Evolutionary conservation across 306 rosid species (phyloP), one percentile per base, ranked within the genome.

Genomic region (Senna tora): DNA sequence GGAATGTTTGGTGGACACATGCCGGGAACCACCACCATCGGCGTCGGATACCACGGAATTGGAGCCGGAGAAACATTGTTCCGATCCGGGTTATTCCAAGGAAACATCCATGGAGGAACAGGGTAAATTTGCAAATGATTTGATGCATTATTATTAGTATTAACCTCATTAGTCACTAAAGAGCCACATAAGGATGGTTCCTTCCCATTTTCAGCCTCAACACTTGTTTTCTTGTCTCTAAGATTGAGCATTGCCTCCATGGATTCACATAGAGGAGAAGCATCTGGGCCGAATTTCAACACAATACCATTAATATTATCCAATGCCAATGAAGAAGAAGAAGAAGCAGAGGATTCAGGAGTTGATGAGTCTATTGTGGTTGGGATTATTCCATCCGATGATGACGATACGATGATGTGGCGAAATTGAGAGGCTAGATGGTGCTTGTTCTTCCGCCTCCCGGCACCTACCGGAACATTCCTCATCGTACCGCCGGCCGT

Each of bases 401-500:
- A 72, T 62, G 88, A 71, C 14, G 82, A 72, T 62, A 79, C 89
- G 13, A 87, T 79, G 13, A 84, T 63, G 43, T 79, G 89, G 36
- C 74, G 83, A 71, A 50, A 88, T 28, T 87, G 96, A 17, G 93
- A 86, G 32, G 87, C 82, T 22, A 90, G 39, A 33, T 33, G 43
- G 25, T 85, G 91, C 85, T 87, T 90, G 61, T 90, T 86, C 87
- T 85, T 85, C 65, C 96, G 75, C 49, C 91, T 77, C 28, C 93
- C 93, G 0, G 96, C 93, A 9, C 96, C 96, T 9, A 90, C 66
- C 0, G 93, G 96, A 77, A 90, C 88, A 57, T 86, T 85, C 71
- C 96, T 84, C 88, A 86, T 81, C 8, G 90, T 85, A 49, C 96
- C 96, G 33, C 96, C 96, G 11, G 96, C 96, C 9, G 96, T 90